A percentile compares a stretch with the other conserved stretches of the same genome.
phyloP scores from a whole-genome alignment of 139 green algal species.

The Volvox reticuliferus region DNA sequence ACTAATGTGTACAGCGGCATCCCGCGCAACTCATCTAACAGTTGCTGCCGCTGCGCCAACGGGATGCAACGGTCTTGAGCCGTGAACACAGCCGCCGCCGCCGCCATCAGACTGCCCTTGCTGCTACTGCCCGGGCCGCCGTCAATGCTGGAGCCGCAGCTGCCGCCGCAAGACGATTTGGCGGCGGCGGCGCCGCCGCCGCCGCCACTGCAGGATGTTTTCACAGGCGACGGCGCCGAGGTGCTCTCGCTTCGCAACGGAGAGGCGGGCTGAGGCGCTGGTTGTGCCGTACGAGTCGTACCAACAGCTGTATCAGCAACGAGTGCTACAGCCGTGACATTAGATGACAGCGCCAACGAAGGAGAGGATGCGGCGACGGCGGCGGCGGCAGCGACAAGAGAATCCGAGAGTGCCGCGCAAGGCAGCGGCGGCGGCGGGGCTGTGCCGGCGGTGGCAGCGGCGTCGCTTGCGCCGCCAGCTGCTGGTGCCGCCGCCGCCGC shows the following conservation, averaged over 20 bases:
- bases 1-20: constrained; percentile 60
- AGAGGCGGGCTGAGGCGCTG: too few species aligned
- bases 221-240: background rate
- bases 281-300: too few species aligned
- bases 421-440: background rate
- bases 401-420: background rate
- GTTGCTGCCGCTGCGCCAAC: constrained; percentile 46
- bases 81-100: constrained; percentile 1
- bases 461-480: background rate
- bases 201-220: background rate
- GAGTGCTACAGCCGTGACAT: background rate
- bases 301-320: too few species aligned
- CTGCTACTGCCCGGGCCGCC: background rate
- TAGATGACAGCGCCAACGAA: background rate
- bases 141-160: background rate
- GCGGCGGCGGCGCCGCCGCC: background rate
- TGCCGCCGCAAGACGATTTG: background rate
- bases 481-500: background rate
- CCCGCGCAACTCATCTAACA: constrained; percentile 65
- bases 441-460: background rate
- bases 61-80: constrained; percentile 60
- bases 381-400: background rate
- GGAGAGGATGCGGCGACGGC: background rate
- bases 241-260: too few species aligned
- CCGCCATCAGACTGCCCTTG: constrained; percentile 37